These are phyloP conservation scores for Colletotrichum orbiculare DNA, from an alignment of 2,329 filamentous ascomycete genomes.

Conservation along the genomic window DNA sequence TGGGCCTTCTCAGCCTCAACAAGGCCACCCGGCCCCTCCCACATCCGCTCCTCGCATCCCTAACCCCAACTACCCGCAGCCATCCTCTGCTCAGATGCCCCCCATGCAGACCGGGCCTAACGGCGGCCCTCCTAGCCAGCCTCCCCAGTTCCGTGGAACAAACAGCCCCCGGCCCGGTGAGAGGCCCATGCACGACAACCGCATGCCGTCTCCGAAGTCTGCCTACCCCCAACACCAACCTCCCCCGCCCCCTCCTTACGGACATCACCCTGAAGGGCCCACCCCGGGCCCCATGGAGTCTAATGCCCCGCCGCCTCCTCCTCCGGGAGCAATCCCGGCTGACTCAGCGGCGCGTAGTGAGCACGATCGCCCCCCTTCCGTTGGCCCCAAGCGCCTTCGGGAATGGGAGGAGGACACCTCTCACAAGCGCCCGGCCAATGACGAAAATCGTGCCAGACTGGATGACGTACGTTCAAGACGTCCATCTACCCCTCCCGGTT, in stretches of 20 bases:
- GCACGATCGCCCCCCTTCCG: conserved; percentile 81
- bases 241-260: conserved; percentile 62
- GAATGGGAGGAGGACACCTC: conserved; percentile 91
- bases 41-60: conserved; percentile 63
- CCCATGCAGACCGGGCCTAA: conserved; percentile 52
- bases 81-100: conserved; percentile 52
- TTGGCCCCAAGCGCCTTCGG: conserved; percentile 83
- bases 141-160: conserved; percentile 78
- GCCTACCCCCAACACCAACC: conserved; percentile 82
- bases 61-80: conserved; percentile 69
- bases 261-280: conserved; percentile 74
- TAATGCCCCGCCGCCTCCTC: conserved; percentile 74
- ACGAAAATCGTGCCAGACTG: conserved; percentile 86
- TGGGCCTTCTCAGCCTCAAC: conserved; percentile 62
- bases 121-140: conserved; percentile 58
- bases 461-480: conserved; percentile 87
- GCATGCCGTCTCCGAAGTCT: conserved; percentile 91
- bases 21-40: conserved; percentile 52
- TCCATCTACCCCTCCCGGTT: conserved; percentile 72
- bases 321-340: conserved; percentile 65
- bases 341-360: conserved; percentile 72
- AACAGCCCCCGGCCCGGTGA: conserved; percentile 87
- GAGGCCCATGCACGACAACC: conserved; percentile 83
- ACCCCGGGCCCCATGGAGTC: conserved; percentile 71
- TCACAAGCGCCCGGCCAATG: conserved; percentile 87